These are phyloP conservation scores for Cenchrus americanus DNA, from an alignment of 176 grass and related monocot genomes.

Conservation along the genomic window DNA sequence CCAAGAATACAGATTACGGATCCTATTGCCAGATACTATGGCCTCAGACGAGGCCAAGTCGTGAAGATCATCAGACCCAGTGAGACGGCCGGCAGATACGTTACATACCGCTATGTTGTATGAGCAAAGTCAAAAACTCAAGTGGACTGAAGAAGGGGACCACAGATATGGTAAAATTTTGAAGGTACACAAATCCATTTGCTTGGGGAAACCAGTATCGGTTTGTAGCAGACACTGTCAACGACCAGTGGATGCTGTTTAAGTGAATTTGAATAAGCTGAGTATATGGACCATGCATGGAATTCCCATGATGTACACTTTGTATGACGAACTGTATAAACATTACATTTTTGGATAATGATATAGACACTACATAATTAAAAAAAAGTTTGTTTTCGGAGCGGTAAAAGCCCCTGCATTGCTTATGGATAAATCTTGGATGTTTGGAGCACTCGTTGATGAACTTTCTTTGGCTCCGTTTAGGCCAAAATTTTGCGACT, in stretches of 20 bases:
- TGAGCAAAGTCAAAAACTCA: background rate
- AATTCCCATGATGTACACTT: slow-evolving; percentile 41
- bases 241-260: background rate
- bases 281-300: slow-evolving; percentile 33
- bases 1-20: slow-evolving; percentile 90
- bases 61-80: slow-evolving; percentile 93
- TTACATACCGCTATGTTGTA: slow-evolving; percentile 85
- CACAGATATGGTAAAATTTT: slow-evolving; percentile 37
- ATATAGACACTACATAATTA: slow-evolving; percentile 34
- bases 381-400: background rate
- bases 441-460: background rate
- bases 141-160: slow-evolving; percentile 2
- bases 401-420: background rate
- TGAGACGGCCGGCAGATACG: slow-evolving; percentile 87
- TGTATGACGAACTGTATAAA: slow-evolving; percentile 38
- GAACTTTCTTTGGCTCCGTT: background rate
- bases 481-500: no score
- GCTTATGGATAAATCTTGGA: background rate
- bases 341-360: background rate
- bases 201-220: slow-evolving; percentile 18
- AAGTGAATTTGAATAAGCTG: slow-evolving; percentile 27
- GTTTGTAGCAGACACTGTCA: background rate
- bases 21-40: slow-evolving; percentile 83
- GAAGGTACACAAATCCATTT: slow-evolving; percentile 26
- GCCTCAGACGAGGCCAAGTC: slow-evolving; percentile 75